Conservation (phyloP, 257 asterid genomes). For the Nyctanthes arbortristis region DNA sequence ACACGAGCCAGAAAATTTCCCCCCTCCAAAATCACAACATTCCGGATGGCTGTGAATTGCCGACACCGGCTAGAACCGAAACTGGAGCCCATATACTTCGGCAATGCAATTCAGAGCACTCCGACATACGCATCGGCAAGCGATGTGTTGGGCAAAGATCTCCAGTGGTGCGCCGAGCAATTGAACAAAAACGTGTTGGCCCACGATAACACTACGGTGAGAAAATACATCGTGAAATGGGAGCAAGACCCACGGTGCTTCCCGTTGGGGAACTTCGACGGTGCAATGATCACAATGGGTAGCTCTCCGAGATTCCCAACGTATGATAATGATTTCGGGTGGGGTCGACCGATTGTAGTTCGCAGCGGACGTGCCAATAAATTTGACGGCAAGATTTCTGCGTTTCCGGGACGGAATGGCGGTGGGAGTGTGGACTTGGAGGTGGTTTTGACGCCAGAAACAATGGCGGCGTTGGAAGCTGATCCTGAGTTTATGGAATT, state of each 20-base stretch:
- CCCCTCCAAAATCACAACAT: slow-evolving; percentile 3
- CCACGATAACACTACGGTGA: neutral
- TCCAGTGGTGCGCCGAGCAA: slow-evolving; percentile 22
- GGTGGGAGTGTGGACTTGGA: slow-evolving; percentile 51
- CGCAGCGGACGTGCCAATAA: slow-evolving; percentile 53
- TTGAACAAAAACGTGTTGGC: slow-evolving; percentile 11
- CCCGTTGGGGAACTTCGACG: slow-evolving; percentile 18
- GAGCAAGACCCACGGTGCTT: slow-evolving; percentile 24
- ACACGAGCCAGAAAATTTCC: slow-evolving; percentile 9
- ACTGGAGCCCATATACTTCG: slow-evolving; percentile 15
- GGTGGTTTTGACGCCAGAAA: slow-evolving; percentile 46
- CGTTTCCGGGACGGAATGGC: slow-evolving; percentile 47
- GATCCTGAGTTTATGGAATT: slow-evolving; percentile 55
- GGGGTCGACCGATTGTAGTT: slow-evolving; percentile 46
- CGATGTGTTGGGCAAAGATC: slow-evolving; percentile 12
- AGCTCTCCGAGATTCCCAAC: slow-evolving; percentile 54
- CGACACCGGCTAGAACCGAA: slow-evolving; percentile 17
- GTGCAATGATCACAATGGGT: slow-evolving; percentile 36
- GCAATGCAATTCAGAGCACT: slow-evolving; percentile 16
- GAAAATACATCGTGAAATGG: slow-evolving; percentile 29
- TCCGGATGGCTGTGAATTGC: slow-evolving; percentile 17
- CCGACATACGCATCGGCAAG: slow-evolving; percentile 20
- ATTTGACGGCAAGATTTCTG: slow-evolving; percentile 56
- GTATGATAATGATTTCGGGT: slow-evolving; percentile 55
- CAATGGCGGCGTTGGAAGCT: slow-evolving; percentile 50